A percentile compares a stretch with the other conserved stretches of the same genome.
These are phyloP conservation scores for Euclidium syriacum DNA, from an alignment of 345 rosid species.

Conservation along the genomic window DNA sequence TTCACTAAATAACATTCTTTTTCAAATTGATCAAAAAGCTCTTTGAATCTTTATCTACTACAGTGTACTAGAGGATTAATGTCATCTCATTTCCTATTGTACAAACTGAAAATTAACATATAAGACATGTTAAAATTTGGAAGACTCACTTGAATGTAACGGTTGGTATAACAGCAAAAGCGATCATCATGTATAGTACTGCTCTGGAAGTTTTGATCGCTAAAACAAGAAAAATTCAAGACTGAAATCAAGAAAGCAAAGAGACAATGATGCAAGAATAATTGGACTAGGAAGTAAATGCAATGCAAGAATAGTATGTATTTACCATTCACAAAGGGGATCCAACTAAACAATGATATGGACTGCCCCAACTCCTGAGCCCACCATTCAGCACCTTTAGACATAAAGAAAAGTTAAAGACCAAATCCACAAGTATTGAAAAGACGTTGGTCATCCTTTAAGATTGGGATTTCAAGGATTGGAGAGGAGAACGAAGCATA, in stretches of 20 bases:
- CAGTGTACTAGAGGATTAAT: neutral
- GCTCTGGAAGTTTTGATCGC: constrained; percentile 63
- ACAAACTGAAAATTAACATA: neutral
- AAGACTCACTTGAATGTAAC: constrained; percentile 77
- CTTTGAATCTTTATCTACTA: neutral
- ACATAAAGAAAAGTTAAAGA: neutral
- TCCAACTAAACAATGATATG: constrained; percentile 70
- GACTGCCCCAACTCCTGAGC: constrained; percentile 64
- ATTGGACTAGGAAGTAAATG: neutral
- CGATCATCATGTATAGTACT: constrained; percentile 59
- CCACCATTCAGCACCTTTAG: constrained; percentile 97
- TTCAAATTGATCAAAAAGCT: neutral
- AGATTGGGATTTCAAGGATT: neutral
- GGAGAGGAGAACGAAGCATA: constrained; percentile 34
- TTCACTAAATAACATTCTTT: neutral
- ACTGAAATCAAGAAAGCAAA: neutral
- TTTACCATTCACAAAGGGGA: constrained; percentile 79
- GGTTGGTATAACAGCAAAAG: constrained; percentile 81
- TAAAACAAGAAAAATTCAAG: constrained; percentile 29
- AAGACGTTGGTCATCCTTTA: neutral
- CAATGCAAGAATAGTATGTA: neutral
- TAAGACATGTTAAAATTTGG: neutral
- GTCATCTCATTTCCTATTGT: neutral
- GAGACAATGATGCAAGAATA: neutral
- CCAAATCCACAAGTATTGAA: neutral